Base-by-base conservation (phyloP, 768 basidiomycete species). In the Inosperma sp. region DNA sequence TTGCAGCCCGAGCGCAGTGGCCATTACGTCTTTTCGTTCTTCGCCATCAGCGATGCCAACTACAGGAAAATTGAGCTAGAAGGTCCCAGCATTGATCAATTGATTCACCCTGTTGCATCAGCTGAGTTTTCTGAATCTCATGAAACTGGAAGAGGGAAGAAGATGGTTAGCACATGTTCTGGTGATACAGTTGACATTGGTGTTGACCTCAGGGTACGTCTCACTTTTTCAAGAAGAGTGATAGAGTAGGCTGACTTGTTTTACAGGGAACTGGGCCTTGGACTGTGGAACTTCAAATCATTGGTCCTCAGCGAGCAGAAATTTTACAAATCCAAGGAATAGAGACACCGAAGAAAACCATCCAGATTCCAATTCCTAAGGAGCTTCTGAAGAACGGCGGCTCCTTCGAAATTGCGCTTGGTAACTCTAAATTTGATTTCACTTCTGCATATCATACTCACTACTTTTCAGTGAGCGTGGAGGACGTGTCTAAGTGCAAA, bases 1-100 rank as follows among this genome's bases (percentile, higher is more conserved):
- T 68, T 95, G 13, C 86, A 92, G 63, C 94, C 95, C 3, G 86
- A 94, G 33, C 79, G 82, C 42, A 93, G 90, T 53, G 94, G 94
- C 7, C 85, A 87, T 58, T 97, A 96, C 65, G 79, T 79, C 7
- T 97, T 94, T 70, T 80, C 76, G 1, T 93, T 94, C 69, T 69
- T 77, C 7, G 75, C 83, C 26, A 68, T 98, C 53, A 88, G 86
- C 62, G 94, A 98, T 64, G 74, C 78, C 8, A 82, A 93, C 63
- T 98, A 98, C 68, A 78, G 80, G 59, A 82, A 80, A 57, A 75
- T 92, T 22, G 79, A 82, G 17, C 71, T 96, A 16, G 74, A 82
- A 30, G 86, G 86, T 19, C 82, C 87, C 34, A 82, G 80, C 52
- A 90, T 94, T 57, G 83, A 89, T 49, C 90, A 95, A 67, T 75